A percentile compares a stretch with the other conserved stretches of the same genome.
Conservation (phyloP, 345 rosid genomes). For the Eucalyptus brandiana region DNA sequence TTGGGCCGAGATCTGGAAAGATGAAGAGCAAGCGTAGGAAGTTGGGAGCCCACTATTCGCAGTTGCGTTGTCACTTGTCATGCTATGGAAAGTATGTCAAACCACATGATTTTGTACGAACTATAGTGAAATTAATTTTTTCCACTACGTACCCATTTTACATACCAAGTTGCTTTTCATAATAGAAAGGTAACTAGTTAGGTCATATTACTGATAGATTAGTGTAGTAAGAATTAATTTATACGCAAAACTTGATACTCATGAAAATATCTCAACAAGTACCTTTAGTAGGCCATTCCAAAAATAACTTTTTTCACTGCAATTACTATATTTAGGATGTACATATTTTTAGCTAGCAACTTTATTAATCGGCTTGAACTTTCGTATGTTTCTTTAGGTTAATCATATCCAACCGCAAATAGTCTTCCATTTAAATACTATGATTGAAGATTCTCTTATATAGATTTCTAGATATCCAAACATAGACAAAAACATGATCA, state of each 20-base stretch:
- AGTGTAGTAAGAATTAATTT: not conserved
- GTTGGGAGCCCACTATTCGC: not conserved
- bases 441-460: not conserved
- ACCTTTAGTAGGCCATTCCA: not conserved
- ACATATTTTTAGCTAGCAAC: not conserved
- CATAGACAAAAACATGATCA: not conserved
- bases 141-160: not conserved
- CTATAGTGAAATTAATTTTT: not conserved
- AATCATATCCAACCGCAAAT: not conserved
- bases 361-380: not conserved
- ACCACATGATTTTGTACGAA: not conserved
- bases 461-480: not conserved
- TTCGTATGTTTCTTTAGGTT: not conserved
- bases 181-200: not conserved
- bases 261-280: not conserved
- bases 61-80: not conserved
- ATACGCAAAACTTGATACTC: not conserved
- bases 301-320: not conserved
- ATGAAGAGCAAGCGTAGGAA: constrained; percentile 13
- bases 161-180: not conserved
- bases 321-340: not conserved
- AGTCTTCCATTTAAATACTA: not conserved
- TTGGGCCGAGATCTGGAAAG: constrained; percentile 83
- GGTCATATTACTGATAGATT: not conserved
- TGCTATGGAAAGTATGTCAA: not conserved